Conservation (phyloP, 768 basidiomycete genomes). For the Tubosaeta sp. region DNA sequence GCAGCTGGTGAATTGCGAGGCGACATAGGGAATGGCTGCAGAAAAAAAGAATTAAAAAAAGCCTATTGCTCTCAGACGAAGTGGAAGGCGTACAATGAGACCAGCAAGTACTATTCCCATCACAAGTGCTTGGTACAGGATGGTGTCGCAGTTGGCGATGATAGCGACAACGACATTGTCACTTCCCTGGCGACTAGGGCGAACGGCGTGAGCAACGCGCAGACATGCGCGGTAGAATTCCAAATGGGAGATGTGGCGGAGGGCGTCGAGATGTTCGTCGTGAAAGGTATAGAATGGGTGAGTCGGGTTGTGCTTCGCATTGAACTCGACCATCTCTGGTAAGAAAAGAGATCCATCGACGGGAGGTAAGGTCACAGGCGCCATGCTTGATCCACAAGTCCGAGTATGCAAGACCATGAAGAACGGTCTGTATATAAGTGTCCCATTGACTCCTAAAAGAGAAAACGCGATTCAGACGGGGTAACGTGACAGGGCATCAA, state of each 20-base stretch:
- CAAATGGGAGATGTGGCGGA: constrained; percentile 33
- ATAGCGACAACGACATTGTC: constrained; percentile 37
- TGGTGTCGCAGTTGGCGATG: constrained; percentile 34
- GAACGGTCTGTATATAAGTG: background rate
- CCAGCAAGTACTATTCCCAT: constrained; percentile 30
- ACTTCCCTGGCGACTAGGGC: constrained; percentile 29
- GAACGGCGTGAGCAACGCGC: constrained; percentile 37
- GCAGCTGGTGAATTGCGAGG: constrained; percentile 35
- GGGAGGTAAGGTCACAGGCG: constrained; percentile 10
- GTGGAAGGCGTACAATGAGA: constrained; percentile 3
- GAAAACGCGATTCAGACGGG: background rate
- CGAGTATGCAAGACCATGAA: background rate
- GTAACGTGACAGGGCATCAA: background rate
- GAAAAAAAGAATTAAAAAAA: too few relatives aligned
- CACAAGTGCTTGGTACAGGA: constrained; percentile 41
- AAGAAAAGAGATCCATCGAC: constrained; percentile 33
- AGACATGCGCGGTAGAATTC: constrained; percentile 45
- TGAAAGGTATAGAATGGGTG: constrained; percentile 31
- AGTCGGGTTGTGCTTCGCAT: constrained; percentile 32
- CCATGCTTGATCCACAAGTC: too few relatives aligned
- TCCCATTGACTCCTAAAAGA: background rate
- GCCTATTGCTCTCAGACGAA: background rate
- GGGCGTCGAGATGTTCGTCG: constrained; percentile 12
- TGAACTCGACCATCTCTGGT: constrained; percentile 15
- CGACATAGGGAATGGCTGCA: constrained; percentile 37